Evolutionary conservation across 345 rosid genomes (phyloP), one percentile per base, ranked within the genome.

Genomic region (Sisymbrium irio): DNA sequence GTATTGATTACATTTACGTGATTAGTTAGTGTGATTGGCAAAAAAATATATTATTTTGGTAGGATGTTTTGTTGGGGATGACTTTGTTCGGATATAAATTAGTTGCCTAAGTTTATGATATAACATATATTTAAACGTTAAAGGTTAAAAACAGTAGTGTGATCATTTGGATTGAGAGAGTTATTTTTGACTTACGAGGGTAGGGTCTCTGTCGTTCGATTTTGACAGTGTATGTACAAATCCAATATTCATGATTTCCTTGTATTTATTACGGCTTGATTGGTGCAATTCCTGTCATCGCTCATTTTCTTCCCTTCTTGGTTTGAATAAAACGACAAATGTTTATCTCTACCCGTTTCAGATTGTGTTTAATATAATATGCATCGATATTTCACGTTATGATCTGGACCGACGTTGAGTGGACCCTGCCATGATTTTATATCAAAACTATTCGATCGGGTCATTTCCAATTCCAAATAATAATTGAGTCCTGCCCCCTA

Each of bases 261-360:
- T 65, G 6, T 19, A 67, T 58, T 74, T 66, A 49, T 67, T 20
- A 33, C 68, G 73, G 63, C 78, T 50, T 67, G 74, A 75, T 75
- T 75, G 74, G 62, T 62, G 68, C 39, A 32, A 59, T 50, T 40
- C 15, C 15, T 50, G 20, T 60, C 3, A 49, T 74, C 15, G 15
- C n/a, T 39, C 42, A 40, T 67, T 57, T 8, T 37, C 35, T 67
- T 39, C 15, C 28, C 6, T 25, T 59, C 30, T 67, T 19, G 56
- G 25, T 67, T 32, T 35, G 36, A 60, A 51, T 32, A 50, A 41
- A 40, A 68, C 74, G 79, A 61, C 74, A 59, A 75, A 58, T 53
- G 25, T 3, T 73, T 49, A 67, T 60, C 67, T 47, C 56, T 25
- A 15, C 55, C 32, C 57, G 62, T 22, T 41, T 42, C 55, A 8